Evolutionary conservation across 805 yeast genomes (phyloP), one percentile per base, ranked within the genome.

Genomic region (Yarrowia phangngaensis): DNA sequence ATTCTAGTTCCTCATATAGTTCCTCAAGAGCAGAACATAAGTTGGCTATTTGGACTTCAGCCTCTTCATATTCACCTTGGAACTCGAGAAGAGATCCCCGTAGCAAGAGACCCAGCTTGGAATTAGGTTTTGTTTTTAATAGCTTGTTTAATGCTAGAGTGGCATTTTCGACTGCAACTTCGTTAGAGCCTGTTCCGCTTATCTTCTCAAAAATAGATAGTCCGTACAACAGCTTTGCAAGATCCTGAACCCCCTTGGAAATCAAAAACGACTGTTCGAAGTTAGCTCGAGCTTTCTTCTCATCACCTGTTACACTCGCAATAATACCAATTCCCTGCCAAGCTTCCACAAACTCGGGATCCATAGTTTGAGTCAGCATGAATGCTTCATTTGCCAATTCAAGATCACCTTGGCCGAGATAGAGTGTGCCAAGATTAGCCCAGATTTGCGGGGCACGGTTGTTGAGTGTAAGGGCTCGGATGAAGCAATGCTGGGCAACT

Each of bases 401-500:
- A 6, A 70, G 56, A 61, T 90, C 97, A 3, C 79, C 79, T 50
- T 74, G 71, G 22, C 75, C 70, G 51, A 90, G 65, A 56, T 84
- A 89, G 26, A 92, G 68, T 6, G 84, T 74, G 0, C 95, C 96
- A 51, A 92, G 67, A 56, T 86, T 85, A 12, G 80, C 73, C 96
- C 97, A 92, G 4, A 80, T 74, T 13, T 67, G 67, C 3, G 82
- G 75, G 50, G 84, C 84, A 47, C 77, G 76, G 6, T 84, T 76
- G 38, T 84, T 81, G 29, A 88, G 64, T 0, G 84, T 72, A 2
- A 80, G 66, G 0, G 97, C 89, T 54, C 85, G 82, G 57, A 92
- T 84, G 58, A 84, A 86, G 62, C 96, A 87, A 66, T 92, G 99
- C 64, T 92, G 99, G 0, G 97, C 71, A 6, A 86, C 83, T 38